These are phyloP conservation scores for Salinomyces thailandicus DNA, from an alignment of 2,329 filamentous ascomycete genomes.

Conservation along the genomic window DNA sequence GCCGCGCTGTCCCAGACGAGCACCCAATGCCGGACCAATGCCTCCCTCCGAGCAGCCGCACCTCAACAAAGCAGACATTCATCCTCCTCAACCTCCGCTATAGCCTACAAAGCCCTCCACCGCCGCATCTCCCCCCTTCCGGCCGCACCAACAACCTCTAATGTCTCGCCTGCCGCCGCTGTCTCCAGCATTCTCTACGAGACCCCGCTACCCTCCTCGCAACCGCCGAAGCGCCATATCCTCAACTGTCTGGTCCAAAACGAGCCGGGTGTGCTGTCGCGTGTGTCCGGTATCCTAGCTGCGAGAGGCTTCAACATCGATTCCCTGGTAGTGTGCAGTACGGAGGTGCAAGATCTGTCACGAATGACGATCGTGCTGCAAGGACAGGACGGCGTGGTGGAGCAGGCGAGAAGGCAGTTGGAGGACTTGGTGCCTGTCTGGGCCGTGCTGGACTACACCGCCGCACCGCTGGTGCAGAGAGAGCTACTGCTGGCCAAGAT, in stretches of 20 bases:
- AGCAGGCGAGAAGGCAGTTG: conserved; percentile 88
- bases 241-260: conserved; percentile 99
- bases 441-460: conserved; percentile 95
- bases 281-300: conserved; percentile 90
- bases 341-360: conserved; percentile 89
- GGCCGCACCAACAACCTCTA: conserved; percentile 56
- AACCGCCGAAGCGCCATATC: conserved; percentile 85
- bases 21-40: conserved; percentile 13
- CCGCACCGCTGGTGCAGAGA: conserved; percentile 83
- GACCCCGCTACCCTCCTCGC: conserved; percentile 72
- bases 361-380: conserved; percentile 98
- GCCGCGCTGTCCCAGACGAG: conserved; percentile 7
- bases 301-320: conserved; percentile 99
- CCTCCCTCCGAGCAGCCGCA: conserved; percentile 6
- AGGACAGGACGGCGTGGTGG: conserved; percentile 91
- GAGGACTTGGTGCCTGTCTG: conserved; percentile 96
- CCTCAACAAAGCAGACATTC: conserved; percentile 7
- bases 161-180: conserved; percentile 81
- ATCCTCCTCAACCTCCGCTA: conserved; percentile 72
- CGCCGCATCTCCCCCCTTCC: conserved; percentile 80
- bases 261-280: conserved; percentile 92
- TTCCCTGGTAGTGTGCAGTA: conserved; percentile 93
- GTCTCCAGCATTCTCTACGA: conserved; percentile 99
- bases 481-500: conserved; percentile 93
- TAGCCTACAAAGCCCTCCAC: conserved; percentile 95